A percentile compares a stretch with the other conserved stretches of the same genome.
phyloP scores from a whole-genome alignment of 75 land plant genomes.

The Larix kaempferi region DNA sequence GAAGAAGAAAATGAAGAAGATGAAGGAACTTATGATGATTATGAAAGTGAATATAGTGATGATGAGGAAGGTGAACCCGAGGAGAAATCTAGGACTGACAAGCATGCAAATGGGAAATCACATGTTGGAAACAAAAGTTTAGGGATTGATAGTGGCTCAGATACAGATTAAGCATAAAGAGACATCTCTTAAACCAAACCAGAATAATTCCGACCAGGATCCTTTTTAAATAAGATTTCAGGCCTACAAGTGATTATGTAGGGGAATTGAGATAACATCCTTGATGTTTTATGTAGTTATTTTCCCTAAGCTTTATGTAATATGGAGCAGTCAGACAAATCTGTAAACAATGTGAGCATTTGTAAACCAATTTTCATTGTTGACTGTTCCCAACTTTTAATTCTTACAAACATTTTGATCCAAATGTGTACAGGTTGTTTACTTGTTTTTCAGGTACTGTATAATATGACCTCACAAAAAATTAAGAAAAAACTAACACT shows the following conservation, averaged over 20 bases:
- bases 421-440: not conserved
- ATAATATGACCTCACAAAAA: not conserved
- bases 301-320: not conserved
- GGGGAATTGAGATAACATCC: not conserved
- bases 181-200: not conserved
- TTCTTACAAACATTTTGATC: not conserved
- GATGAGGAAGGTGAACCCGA: constrained; percentile 23
- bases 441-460: not conserved
- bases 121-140: constrained; percentile 10
- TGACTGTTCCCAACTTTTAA: not conserved
- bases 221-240: constrained; percentile 7
- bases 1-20: constrained; percentile 72
- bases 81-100: constrained; percentile 6
- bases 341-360: constrained; percentile 1
- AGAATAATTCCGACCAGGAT: constrained; percentile 1
- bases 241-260: not conserved
- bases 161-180: constrained; percentile 8
- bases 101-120: constrained; percentile 9
- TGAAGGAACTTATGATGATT: constrained; percentile 55
- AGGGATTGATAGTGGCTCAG: constrained; percentile 7
- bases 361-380: not conserved
- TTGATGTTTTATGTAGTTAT: not conserved
- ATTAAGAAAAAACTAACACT: not conserved
- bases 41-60: constrained; percentile 51
- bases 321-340: not conserved